These are phyloP conservation scores for Aspergillus flavus DNA, from an alignment of 2,329 filamentous ascomycete species.

Conservation along the genomic window DNA sequence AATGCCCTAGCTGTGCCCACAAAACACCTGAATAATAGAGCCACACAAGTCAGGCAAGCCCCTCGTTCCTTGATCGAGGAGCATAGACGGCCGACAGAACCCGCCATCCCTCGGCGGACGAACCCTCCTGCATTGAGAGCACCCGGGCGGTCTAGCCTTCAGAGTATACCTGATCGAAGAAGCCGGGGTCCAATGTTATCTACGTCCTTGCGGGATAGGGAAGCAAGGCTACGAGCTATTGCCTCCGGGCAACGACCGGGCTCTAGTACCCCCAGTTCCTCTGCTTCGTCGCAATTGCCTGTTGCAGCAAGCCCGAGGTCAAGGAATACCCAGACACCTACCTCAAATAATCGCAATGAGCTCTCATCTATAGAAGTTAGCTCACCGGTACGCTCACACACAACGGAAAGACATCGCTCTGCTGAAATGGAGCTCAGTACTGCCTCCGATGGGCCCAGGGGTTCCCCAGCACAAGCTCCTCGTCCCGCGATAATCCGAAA, in stretches of 20 bases:
- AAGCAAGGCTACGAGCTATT: slow-evolving; percentile 35
- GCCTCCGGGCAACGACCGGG: slow-evolving; percentile 25
- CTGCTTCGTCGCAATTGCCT: slow-evolving; percentile 1
- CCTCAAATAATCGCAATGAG: slow-evolving; percentile 4
- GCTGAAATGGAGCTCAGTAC: slow-evolving; percentile 8
- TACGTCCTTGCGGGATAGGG: slow-evolving; percentile 29
- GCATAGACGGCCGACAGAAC: slow-evolving; percentile 34
- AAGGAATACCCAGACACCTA: slow-evolving; percentile 1
- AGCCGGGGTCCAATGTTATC: slow-evolving; percentile 7
- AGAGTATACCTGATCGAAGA: not conserved
- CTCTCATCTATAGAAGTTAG: slow-evolving; percentile 2
- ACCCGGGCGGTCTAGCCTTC: slow-evolving; percentile 21
- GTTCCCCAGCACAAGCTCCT: slow-evolving; percentile 15
- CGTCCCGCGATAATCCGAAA: slow-evolving; percentile 31
- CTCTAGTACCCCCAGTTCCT: slow-evolving; percentile 10
- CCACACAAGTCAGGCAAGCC: slow-evolving; percentile 41
- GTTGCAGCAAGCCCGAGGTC: not conserved
- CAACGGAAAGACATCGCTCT: slow-evolving; percentile 5
- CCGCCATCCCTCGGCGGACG: slow-evolving; percentile 17
- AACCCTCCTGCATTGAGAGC: slow-evolving; percentile 17
- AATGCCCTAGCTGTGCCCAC: slow-evolving; percentile 41
- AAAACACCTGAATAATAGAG: slow-evolving; percentile 42
- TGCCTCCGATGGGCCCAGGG: slow-evolving; percentile 12
- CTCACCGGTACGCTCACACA: not conserved
- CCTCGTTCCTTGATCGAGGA: slow-evolving; percentile 47